Evolutionary conservation across 108 stramenopile genomes (phyloP).

Genomic region (Conticribra weissflogii): DNA sequence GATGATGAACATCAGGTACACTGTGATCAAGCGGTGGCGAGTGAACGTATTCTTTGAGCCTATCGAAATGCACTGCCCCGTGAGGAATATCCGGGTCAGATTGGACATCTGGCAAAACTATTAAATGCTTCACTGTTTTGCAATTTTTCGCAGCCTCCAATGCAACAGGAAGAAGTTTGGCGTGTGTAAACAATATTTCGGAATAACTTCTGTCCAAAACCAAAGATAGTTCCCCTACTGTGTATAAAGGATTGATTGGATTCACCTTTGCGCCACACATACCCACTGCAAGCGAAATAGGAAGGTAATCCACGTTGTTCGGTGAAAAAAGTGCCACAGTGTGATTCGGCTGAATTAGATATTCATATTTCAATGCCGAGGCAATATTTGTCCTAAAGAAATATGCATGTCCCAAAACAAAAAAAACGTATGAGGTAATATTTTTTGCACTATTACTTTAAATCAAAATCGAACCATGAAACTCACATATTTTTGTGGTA

Average conservation of each 20-base stretch:
- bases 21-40: constrained; percentile 39
- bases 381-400: constrained; percentile 47
- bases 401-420: background rate
- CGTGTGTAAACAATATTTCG: constrained; percentile 76
- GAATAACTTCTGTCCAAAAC: constrained; percentile 69
- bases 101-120: constrained; percentile 71
- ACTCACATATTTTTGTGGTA: constrained; percentile 54
- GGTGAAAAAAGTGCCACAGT: constrained; percentile 83
- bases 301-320: constrained; percentile 89
- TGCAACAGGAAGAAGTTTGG: constrained; percentile 62
- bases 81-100: constrained; percentile 51
- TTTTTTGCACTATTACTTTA: background rate
- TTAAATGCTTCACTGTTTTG: constrained; percentile 58
- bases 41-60: constrained; percentile 46
- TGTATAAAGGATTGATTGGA: constrained; percentile 89
- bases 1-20: constrained; percentile 46
- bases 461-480: background rate
- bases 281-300: constrained; percentile 73
- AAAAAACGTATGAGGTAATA: background rate
- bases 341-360: constrained; percentile 52
- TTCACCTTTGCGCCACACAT: constrained; percentile 78
- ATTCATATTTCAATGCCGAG: constrained; percentile 56
- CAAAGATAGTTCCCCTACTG: constrained; percentile 56
- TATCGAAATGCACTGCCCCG: constrained; percentile 62
- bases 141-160: constrained; percentile 61